Evolutionary conservation across 2,329 filamentous ascomycete species (phyloP).

Genomic region (Claviceps sp.): DNA sequence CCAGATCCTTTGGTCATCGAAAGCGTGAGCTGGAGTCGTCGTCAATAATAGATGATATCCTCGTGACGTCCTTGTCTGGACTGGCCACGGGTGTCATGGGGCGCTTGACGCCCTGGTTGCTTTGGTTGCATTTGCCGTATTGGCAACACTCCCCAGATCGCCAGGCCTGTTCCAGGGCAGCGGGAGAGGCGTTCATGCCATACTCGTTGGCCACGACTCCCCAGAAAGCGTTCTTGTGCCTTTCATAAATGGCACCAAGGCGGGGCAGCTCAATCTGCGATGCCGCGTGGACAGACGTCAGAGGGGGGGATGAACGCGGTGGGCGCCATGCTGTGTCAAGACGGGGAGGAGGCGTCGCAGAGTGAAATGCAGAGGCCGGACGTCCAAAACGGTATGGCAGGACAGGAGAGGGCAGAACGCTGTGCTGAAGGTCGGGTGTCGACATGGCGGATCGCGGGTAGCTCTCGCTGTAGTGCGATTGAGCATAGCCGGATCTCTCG

Average conservation of each 20-base stretch:
- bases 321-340: constrained; percentile 46
- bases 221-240: constrained; percentile 63
- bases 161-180: constrained; percentile 60
- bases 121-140: constrained; percentile 17
- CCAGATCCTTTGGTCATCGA: background rate
- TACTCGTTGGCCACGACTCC: constrained; percentile 58
- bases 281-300: constrained; percentile 17
- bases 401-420: constrained; percentile 27
- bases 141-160: constrained; percentile 32
- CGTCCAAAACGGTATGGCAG: constrained; percentile 18
- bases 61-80: constrained; percentile 40
- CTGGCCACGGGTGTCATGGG: constrained; percentile 42
- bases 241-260: constrained; percentile 56
- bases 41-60: constrained; percentile 49
- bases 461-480: constrained; percentile 15
- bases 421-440: constrained; percentile 31
- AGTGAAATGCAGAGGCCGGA: constrained; percentile 17
- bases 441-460: constrained; percentile 28
- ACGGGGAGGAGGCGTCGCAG: constrained; percentile 34
- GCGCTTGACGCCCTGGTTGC: constrained; percentile 19
- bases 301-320: constrained; percentile 19
- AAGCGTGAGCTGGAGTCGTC: background rate
- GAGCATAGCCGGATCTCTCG: constrained; percentile 31
- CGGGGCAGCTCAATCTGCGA: constrained; percentile 48
- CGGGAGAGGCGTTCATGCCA: constrained; percentile 46